A percentile compares a stretch with the other conserved stretches of the same genome.
Conservation (phyloP, 2,329 filamentous ascomycete species). For the Xylaria multiplex region DNA sequence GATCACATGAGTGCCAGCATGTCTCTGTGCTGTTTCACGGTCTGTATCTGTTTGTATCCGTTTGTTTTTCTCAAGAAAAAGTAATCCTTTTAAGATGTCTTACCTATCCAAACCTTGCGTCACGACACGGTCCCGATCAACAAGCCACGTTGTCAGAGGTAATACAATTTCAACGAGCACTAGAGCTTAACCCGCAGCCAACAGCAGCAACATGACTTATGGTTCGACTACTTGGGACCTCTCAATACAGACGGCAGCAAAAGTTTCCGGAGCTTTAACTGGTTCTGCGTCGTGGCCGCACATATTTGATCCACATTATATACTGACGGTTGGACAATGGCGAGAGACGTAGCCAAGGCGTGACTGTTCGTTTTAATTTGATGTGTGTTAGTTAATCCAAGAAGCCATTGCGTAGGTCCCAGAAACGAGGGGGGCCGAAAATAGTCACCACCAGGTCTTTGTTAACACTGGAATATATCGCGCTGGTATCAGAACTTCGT, state of each 20-base stretch:
- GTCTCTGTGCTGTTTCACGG: conserved; percentile 42
- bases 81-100: conserved; percentile 30
- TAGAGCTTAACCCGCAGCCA: conserved; percentile 45
- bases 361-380: conserved; percentile 26
- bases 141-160: conserved; percentile 48
- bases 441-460: conserved; percentile 37
- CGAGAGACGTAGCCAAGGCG: conserved; percentile 33
- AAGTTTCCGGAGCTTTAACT: conserved; percentile 34
- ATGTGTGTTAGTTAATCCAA: conserved; percentile 10
- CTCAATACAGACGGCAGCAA: conserved; percentile 41
- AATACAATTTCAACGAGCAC: conserved; percentile 40
- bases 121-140: conserved; percentile 42
- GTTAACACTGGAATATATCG: conserved; percentile 40
- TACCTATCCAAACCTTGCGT: conserved; percentile 21
- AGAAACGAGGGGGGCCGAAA: conserved; percentile 12
- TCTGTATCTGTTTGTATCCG: conserved; percentile 22
- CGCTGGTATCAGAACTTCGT: conserved; percentile 34
- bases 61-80: conserved; percentile 18
- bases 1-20: conserved; percentile 38
- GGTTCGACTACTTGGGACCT: conserved; percentile 40
- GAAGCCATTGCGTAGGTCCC: conserved; percentile 17
- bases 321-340: conserved; percentile 35
- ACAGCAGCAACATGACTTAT: conserved; percentile 45
- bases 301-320: conserved; percentile 42
- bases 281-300: conserved; percentile 38